Conservation (phyloP, 2,329 filamentous ascomycete genomes). For the Aspergillus sp. region DNA sequence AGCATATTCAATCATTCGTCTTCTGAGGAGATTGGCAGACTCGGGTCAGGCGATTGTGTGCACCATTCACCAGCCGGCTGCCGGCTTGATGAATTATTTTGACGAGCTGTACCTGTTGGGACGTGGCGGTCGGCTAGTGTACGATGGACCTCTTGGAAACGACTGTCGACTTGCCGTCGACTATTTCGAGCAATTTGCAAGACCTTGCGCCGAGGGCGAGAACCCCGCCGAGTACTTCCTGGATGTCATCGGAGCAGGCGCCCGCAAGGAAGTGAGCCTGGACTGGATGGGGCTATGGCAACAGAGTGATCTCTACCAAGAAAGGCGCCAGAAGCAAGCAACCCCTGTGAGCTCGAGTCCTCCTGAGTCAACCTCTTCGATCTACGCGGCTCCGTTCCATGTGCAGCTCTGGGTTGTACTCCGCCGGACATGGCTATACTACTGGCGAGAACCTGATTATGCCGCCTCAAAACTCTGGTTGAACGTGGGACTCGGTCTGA, state of each 20-base stretch:
- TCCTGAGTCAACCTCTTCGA: neutral
- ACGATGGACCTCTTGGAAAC: conserved; percentile 40
- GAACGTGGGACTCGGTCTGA: conserved; percentile 7
- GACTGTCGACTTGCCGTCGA: conserved; percentile 13
- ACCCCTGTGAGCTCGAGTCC: neutral
- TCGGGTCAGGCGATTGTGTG: conserved; percentile 55
- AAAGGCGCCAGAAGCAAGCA: neutral
- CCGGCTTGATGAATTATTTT: conserved; percentile 54
- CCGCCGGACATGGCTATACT: conserved; percentile 11
- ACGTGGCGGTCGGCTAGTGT: conserved; percentile 51
- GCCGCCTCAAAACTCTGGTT: conserved; percentile 6
- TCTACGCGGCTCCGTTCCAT: conserved; percentile 38
- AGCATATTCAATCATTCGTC: conserved; percentile 56
- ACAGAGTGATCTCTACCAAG: neutral
- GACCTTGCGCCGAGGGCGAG: neutral
- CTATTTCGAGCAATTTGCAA: conserved; percentile 4
- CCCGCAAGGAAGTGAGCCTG: conserved; percentile 23
- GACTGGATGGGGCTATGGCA: conserved; percentile 4
- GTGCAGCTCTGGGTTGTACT: conserved; percentile 63
- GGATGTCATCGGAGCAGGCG: conserved; percentile 42
- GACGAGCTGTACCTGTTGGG: conserved; percentile 54
- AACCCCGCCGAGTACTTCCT: conserved; percentile 9
- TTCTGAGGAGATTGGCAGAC: conserved; percentile 56
- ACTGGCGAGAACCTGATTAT: conserved; percentile 18
- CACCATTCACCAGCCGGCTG: conserved; percentile 58